These are phyloP conservation scores for Colletotrichum kahawae DNA, from an alignment of 2,329 filamentous ascomycete genomes.

Conservation along the genomic window DNA sequence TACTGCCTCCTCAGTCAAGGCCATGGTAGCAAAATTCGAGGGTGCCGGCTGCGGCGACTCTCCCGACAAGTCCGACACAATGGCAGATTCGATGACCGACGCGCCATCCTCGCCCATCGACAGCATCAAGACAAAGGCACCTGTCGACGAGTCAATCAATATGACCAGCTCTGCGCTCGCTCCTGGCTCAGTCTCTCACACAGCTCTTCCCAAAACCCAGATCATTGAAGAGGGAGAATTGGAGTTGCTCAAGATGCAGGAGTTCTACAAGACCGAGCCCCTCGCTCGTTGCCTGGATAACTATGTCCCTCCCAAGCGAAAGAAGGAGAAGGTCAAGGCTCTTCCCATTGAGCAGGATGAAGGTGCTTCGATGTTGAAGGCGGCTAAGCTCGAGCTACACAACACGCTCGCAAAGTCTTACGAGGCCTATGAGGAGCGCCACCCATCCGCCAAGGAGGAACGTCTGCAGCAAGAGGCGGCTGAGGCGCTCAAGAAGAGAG, in stretches of 20 bases:
- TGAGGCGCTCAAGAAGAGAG: background rate
- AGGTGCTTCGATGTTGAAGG: conserved; percentile 2
- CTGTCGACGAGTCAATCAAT: background rate
- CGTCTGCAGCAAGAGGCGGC: background rate
- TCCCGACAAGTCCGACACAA: background rate
- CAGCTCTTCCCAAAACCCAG: background rate
- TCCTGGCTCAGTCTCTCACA: background rate
- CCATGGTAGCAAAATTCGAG: conserved; percentile 19
- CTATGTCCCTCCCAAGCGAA: background rate
- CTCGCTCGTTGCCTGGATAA: conserved; percentile 11
- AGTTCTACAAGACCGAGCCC: conserved; percentile 2
- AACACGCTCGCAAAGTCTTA: background rate
- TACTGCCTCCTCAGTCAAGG: conserved; percentile 9
- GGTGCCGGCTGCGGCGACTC: background rate
- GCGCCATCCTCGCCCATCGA: background rate
- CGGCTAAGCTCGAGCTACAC: conserved; percentile 2
- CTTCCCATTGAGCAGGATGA: background rate
- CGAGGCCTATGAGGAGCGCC: background rate
- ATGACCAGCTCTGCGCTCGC: background rate
- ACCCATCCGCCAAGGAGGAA: conserved; percentile 9
- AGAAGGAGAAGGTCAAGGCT: background rate
- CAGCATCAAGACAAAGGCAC: background rate
- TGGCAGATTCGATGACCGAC: background rate
- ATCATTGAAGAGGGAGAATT: background rate
- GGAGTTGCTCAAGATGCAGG: conserved; percentile 14